Conservation (phyloP, 768 basidiomycete genomes). For the Pleurotus eryngii region DNA sequence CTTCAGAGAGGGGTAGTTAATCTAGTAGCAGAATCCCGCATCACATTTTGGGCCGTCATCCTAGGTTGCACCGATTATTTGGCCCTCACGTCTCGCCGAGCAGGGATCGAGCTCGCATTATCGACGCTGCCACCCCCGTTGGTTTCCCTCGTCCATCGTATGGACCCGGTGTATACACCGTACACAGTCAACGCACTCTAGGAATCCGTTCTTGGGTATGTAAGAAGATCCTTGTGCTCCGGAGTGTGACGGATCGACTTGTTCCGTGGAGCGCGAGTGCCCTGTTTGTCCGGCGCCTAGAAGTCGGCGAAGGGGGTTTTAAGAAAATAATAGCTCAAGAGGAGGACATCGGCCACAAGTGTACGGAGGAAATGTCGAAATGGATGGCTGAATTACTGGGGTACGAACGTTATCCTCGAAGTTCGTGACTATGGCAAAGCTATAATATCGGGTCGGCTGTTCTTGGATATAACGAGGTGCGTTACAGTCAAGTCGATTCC, state of each 20-base stretch:
- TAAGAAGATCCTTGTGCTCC: constrained; percentile 72
- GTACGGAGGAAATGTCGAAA: constrained; percentile 57
- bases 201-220: constrained; percentile 56
- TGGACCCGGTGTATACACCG: constrained; percentile 44
- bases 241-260: constrained; percentile 59
- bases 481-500: no score
- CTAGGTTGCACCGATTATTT: constrained; percentile 74
- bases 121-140: constrained; percentile 59
- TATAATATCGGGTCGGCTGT: neutral
- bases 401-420: constrained; percentile 1
- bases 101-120: constrained; percentile 41
- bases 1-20: neutral
- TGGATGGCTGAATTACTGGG: constrained; percentile 36
- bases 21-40: constrained; percentile 38
- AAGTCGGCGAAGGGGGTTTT: constrained; percentile 48
- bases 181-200: constrained; percentile 30
- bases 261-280: constrained; percentile 62
- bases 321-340: constrained; percentile 55
- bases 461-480: neutral
- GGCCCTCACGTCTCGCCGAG: constrained; percentile 55
- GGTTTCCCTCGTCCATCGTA: constrained; percentile 38
- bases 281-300: constrained; percentile 52
- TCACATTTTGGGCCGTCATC: constrained; percentile 45
- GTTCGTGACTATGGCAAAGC: neutral
- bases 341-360: constrained; percentile 58